Evolutionary conservation across 2,329 filamentous ascomycete species (phyloP), one percentile per base, ranked within the genome.

Genomic region (Berkeleyomyces rouxiae): DNA sequence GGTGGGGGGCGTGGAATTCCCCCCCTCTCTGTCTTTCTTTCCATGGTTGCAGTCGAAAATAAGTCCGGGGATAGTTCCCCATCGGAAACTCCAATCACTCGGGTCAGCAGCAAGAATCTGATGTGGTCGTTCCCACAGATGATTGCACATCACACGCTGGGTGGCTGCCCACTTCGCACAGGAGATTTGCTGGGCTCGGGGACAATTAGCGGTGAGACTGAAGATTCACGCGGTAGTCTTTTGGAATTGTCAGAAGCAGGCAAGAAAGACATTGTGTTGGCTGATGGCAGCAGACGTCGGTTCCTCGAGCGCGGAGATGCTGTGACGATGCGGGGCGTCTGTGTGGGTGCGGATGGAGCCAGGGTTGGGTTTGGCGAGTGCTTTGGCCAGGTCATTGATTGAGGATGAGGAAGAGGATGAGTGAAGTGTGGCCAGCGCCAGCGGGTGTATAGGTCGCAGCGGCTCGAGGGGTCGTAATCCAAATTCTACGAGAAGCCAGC

Each of bases 121-220:
- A 76, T 90, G 1, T 91, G 82, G 77, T 88, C 85, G 0, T 90
- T 88, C 72, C 79, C 85, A 1, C 87, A 90, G 71, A 89, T 90
- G 85, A 73, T 91, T 46, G 80, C 87, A 1, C 87, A 90, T 71
- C 87, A 90, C 71, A 83, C 84, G 0, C 77, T 86, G 61, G 84
- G 82, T 1, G 87, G 87, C 4, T 90, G 87, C 72, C 81, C 82
- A 0, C 78, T 90, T 74, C 78, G 81, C 44, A 77, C 82, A 0
- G 87, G 87, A 46, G 87, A 91, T 69, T 72, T 90, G 51, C 73
- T 90, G 4, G 87, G 86, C 2, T 86, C 67, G 7, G 69, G 69
- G 11, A 69, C 69, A 31, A 69, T 70, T 58, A 78, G 76, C 67
- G 77, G 77, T 3, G 71, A 74, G 3, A 71, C 69, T 3, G 61